Evolutionary conservation across 768 basidiomycete species (phyloP), one percentile per base, ranked within the genome.

Genomic region (Collybia nuda): DNA sequence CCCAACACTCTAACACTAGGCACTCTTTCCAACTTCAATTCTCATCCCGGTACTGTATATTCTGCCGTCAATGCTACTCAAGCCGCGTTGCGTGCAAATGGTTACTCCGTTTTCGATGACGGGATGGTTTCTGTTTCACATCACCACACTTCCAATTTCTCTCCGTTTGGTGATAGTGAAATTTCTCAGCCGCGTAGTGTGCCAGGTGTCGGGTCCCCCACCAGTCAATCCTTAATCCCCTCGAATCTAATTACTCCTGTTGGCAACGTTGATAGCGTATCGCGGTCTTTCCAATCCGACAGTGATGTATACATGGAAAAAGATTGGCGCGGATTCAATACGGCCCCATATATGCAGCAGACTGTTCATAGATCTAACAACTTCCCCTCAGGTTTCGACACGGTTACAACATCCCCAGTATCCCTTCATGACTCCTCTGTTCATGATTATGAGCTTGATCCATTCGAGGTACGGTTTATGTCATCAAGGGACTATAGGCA

Each of bases 241-340:
- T 74, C 76, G 41, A 75, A 77, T 59, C 68, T 85, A 23, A 78
- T 83, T 54, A 69, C 76, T 45, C 80, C 84, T 19, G 67, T 85
- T 22, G 80, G 82, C 46, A 66, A 61, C 37, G 53, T 51, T 23
- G 73, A 72, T 42, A 67, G 66, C 15, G 56, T 76, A 17, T 66
- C 77, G 5, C 65, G 75, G 44, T 76, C 76, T 9, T 77, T 79
- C 69, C 76, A 77, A 57, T 76, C 77, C 5, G 81, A 83, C 23
- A 75, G 66, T 52, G 81, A 84, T 59, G 65, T 73, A 1, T 75
- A 75, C 55, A 54, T 80, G 53, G 80, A 78, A 32, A 75, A 70
- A 43, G 79, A 81, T 53, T 83, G 82, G 78, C 75, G 76, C 39
- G 52, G 56, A 50, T 48, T 56, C 23, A 35, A 54, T 50, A 40